A percentile compares a stretch with the other conserved stretches of the same genome.
Evolutionary conservation across 352 stramenopile genomes (phyloP).

Genomic region (Porosira glacialis): DNA sequence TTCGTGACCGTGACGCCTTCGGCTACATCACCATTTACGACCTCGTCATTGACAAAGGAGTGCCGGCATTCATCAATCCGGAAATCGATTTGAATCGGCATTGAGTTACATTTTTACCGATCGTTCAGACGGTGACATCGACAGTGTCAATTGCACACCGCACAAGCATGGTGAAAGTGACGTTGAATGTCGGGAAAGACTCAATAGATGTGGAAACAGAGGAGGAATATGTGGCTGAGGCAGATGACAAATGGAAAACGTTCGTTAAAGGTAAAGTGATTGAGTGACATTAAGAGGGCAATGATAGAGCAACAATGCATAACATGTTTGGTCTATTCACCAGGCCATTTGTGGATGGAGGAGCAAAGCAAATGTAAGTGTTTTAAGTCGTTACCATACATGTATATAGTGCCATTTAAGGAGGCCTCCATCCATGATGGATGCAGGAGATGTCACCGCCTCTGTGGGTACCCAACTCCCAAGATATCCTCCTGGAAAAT

Average conservation of each 20-base stretch:
- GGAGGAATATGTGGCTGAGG: slow-evolving; percentile 23
- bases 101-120: slow-evolving; percentile 79
- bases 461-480: too few relatives aligned
- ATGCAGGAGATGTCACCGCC: background rate
- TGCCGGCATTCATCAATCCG: slow-evolving; percentile 28
- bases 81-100: slow-evolving; percentile 56
- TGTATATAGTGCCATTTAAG: background rate
- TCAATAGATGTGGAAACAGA: slow-evolving; percentile 63
- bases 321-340: background rate
- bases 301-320: background rate
- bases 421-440: background rate
- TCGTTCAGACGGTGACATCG: slow-evolving; percentile 30
- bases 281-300: background rate
- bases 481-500: too few relatives aligned
- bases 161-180: slow-evolving; percentile 43
- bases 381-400: background rate
- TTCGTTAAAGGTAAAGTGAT: background rate
- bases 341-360: background rate
- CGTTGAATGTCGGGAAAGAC: slow-evolving; percentile 52
- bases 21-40: too few relatives aligned
- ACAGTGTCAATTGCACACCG: slow-evolving; percentile 57
- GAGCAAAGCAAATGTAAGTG: background rate
- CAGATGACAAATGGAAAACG: slow-evolving; percentile 13
- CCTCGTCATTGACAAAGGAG: too few relatives aligned
- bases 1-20: too few relatives aligned